Evolutionary conservation across 2,329 filamentous ascomycete genomes (phyloP).

Genomic region (Fusarium pseudonygamai): DNA sequence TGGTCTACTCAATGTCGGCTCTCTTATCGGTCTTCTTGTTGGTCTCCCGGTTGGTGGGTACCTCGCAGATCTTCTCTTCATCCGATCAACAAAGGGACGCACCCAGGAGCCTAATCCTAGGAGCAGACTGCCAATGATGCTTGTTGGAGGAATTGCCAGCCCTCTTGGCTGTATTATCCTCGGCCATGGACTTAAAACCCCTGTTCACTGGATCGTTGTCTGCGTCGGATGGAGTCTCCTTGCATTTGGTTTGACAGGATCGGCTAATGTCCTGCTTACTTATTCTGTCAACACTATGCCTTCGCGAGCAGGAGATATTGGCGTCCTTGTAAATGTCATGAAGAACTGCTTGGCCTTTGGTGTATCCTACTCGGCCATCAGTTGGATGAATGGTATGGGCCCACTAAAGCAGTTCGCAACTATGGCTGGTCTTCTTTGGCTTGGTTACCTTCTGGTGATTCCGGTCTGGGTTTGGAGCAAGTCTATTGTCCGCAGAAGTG

Average conservation of each 20-base stretch:
- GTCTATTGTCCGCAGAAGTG: background rate
- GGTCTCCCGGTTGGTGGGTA: background rate
- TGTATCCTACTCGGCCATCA: background rate
- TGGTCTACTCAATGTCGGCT: background rate
- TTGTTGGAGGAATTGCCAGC: background rate
- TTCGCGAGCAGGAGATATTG: conserved; percentile 2
- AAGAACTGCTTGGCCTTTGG: conserved; percentile 5
- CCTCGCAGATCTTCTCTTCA: background rate
- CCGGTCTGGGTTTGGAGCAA: background rate
- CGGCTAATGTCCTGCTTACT: background rate
- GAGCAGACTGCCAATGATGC: background rate
- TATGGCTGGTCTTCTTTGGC: conserved; percentile 1
- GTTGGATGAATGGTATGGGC: background rate
- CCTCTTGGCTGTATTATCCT: background rate
- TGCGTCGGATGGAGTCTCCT: conserved; percentile 4
- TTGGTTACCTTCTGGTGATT: background rate
- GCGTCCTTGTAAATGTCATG: conserved; percentile 7
- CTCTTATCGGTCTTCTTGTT: background rate
- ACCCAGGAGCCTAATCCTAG: background rate
- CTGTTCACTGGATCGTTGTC: background rate
- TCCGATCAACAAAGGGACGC: background rate
- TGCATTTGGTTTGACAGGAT: conserved; percentile 3
- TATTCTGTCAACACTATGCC: conserved; percentile 4
- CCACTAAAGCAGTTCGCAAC: background rate
- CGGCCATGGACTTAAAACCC: background rate